Evolutionary conservation across 2,329 filamentous ascomycete species (phyloP).

Genomic region (Emergomyces pasteurianus): DNA sequence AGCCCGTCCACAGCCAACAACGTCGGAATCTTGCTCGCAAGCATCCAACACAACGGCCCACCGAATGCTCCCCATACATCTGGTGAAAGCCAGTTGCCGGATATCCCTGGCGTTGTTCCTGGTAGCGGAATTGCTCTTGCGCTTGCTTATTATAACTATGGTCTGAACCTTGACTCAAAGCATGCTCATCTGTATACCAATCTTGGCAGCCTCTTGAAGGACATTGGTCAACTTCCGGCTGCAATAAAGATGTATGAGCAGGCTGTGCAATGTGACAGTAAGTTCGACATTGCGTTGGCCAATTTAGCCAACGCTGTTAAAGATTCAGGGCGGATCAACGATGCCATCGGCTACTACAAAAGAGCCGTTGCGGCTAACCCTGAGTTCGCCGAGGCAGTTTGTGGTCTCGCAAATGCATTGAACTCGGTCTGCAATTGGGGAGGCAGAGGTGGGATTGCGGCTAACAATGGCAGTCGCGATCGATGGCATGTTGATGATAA

Average conservation of each 20-base stretch:
- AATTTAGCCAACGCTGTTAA: conserved; percentile 97
- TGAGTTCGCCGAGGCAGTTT: conserved; percentile 93
- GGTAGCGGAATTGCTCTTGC: conserved; percentile 83
- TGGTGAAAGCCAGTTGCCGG: conserved; percentile 31
- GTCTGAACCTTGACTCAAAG: conserved; percentile 68
- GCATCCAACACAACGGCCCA: conserved; percentile 61
- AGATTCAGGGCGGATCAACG: conserved; percentile 81
- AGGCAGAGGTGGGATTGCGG: conserved; percentile 71
- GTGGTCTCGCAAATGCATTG: conserved; percentile 83
- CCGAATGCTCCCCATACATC: conserved; percentile 27
- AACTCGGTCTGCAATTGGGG: conserved; percentile 96
- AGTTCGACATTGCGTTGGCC: conserved; percentile 91
- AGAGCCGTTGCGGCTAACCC: conserved; percentile 85
- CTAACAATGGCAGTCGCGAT: conserved; percentile 63
- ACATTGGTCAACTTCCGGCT: conserved; percentile 81
- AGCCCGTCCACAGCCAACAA: conserved; percentile 98
- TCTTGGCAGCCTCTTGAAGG: conserved; percentile 85
- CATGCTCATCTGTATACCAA: conserved; percentile 98
- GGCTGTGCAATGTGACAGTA: conserved; percentile 82
- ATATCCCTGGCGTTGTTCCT: conserved; percentile 65
- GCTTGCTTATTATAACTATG: conserved; percentile 90
- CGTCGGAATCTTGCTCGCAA: conserved; percentile 90
- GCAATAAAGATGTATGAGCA: conserved; percentile 97
- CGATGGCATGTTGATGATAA: conserved; percentile 85
- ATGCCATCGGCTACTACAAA: conserved; percentile 86